Evolutionary conservation across 305 asterid species (phyloP).

Genomic region (Ruellia speciosa): DNA sequence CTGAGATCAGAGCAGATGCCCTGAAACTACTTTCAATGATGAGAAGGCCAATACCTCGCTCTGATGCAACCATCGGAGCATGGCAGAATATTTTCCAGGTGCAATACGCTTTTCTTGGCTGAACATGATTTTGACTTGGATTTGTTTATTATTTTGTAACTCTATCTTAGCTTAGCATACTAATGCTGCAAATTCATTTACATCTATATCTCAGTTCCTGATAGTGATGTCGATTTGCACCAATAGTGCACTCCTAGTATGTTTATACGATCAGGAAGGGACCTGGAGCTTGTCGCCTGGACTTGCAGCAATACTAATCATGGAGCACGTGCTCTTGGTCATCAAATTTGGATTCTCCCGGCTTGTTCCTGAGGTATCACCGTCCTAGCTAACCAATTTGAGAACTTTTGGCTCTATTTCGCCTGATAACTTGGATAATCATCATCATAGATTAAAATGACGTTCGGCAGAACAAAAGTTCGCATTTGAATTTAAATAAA

Average conservation of each 20-base stretch:
- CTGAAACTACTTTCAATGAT: constrained; percentile 77
- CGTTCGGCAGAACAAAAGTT: too few species aligned
- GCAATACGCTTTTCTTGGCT: not conserved
- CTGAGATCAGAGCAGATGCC: constrained; percentile 88
- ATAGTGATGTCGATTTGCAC: constrained; percentile 85
- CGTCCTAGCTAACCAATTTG: not conserved
- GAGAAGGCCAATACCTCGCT: constrained; percentile 84
- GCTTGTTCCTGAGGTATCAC: constrained; percentile 73
- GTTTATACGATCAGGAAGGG: constrained; percentile 78
- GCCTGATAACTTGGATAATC: too few species aligned
- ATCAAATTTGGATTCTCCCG: constrained; percentile 79
- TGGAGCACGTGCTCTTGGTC: constrained; percentile 80
- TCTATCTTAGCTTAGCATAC: not conserved
- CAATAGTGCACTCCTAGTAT: constrained; percentile 67
- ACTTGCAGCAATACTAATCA: constrained; percentile 71
- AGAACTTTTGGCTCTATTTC: not conserved
- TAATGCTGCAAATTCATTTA: not conserved
- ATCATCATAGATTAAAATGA: too few species aligned
- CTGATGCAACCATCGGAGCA: constrained; percentile 86
- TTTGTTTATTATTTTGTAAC: not conserved
- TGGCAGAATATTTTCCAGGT: constrained; percentile 97
- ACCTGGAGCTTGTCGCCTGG: constrained; percentile 81
- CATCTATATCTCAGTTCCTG: constrained; percentile 54
- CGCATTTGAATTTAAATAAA: too few species aligned
- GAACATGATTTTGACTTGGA: not conserved